A percentile compares a stretch with the other conserved stretches of the same genome.
phyloP scores from a whole-genome alignment of 1,284 basidiomycete genomes.

The Phaffia rhodozyma region DNA sequence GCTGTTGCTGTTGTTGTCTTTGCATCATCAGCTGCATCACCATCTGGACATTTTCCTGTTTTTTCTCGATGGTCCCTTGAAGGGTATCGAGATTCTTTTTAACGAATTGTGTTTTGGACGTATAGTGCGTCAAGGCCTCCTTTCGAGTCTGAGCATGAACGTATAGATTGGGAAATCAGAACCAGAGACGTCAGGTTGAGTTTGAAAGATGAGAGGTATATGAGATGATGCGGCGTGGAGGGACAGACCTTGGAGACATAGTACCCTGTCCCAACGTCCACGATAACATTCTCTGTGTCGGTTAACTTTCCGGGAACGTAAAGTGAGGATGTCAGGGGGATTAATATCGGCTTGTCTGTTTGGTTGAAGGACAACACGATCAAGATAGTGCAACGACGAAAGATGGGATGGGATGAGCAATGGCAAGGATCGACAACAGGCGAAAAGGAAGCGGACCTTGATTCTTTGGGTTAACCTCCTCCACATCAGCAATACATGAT shows the following conservation, averaged over 20 bases:
- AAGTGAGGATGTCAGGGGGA: conserved; percentile 85
- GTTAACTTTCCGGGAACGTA: conserved; percentile 86
- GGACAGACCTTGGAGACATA: conserved; percentile 76
- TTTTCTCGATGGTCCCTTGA: conserved; percentile 73
- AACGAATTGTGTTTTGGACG: conserved; percentile 62
- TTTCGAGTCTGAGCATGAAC: conserved; percentile 48
- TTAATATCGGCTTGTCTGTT: conserved; percentile 71
- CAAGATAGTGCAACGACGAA: conserved; percentile 5
- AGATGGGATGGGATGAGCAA: background rate
- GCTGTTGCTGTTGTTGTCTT: conserved; percentile 44
- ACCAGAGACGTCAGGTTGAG: background rate
- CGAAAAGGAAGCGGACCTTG: conserved; percentile 43
- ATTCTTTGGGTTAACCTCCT: conserved; percentile 62
- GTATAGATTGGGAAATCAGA: background rate
- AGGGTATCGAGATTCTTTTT: conserved; percentile 65
- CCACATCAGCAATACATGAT: conserved; percentile 65
- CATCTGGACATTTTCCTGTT: conserved; percentile 73
- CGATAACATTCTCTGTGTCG: conserved; percentile 74
- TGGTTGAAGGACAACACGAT: conserved; percentile 6
- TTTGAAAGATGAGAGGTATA: conserved; percentile 16
- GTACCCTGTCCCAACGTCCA: conserved; percentile 94
- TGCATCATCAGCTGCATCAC: conserved; percentile 60
- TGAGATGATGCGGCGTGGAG: conserved; percentile 22
- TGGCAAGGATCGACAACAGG: background rate
- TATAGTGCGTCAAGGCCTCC: conserved; percentile 68